Percentiles rank a stretch among this genome's conserved stretches.
Evolutionary conservation across 192 early-diverging fungal genomes (phyloP).

Genomic region (Backusella mclennaniae): DNA sequence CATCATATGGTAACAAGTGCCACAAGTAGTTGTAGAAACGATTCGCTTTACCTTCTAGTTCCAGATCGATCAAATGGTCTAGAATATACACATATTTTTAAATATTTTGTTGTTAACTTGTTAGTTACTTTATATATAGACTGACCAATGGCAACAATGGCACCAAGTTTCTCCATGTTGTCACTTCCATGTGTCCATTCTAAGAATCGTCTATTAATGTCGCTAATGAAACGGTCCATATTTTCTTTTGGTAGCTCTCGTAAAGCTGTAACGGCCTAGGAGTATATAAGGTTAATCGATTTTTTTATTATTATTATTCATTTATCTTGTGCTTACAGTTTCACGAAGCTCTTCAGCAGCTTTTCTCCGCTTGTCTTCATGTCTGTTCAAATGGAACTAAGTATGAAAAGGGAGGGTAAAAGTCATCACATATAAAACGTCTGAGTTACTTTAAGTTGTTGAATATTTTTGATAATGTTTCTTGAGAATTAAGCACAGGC

Average conservation of each 20-base stretch:
- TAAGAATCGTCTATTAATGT: constrained; percentile 79
- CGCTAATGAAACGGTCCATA: constrained; percentile 70
- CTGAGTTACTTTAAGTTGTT: constrained; percentile 36
- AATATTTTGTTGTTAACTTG: neutral
- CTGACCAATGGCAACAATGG: constrained; percentile 77
- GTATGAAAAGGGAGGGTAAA: neutral
- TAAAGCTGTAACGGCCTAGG: constrained; percentile 19
- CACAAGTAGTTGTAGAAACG: constrained; percentile 80
- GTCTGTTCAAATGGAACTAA: constrained; percentile 35
- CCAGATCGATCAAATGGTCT: constrained; percentile 83
- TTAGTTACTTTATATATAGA: neutral
- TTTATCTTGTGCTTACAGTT: constrained; percentile 44
- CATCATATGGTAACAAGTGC: constrained; percentile 67
- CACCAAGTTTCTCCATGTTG: constrained; percentile 75
- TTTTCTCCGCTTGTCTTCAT: constrained; percentile 55
- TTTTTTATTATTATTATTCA: neutral
- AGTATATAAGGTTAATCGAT: neutral
- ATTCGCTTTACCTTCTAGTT: constrained; percentile 77
- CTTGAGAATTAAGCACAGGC: constrained; percentile 28
- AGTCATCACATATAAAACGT: neutral
- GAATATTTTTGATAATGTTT: constrained; percentile 34
- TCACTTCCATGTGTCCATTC: constrained; percentile 75
- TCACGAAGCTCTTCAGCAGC: constrained; percentile 66
- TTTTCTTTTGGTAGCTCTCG: constrained; percentile 72
- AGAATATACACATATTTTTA: neutral